A percentile compares a stretch with the other conserved stretches of the same genome.
Conservation (phyloP, 805 yeast species). For the Wickerhamomyces kurtzmanii region DNA sequence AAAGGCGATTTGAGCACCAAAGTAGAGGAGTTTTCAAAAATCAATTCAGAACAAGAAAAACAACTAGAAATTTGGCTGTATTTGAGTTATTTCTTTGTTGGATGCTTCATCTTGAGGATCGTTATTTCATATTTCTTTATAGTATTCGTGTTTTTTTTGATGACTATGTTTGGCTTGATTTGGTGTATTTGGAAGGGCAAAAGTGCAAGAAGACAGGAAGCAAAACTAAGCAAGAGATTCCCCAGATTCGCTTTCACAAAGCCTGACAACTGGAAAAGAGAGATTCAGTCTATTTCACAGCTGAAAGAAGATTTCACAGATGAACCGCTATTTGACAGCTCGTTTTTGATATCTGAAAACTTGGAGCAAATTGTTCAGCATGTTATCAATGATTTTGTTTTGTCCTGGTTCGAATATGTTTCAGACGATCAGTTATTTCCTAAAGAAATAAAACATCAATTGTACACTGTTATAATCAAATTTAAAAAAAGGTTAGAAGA, state of each 20-base stretch:
- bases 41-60: no score
- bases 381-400: constrained; percentile 43
- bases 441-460: constrained; percentile 28
- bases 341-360: constrained; percentile 33
- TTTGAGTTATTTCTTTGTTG: no score
- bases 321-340: constrained; percentile 4
- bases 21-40: no score
- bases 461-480: constrained; percentile 28
- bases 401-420: constrained; percentile 44
- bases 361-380: constrained; percentile 32
- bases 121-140: no score
- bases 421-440: constrained; percentile 27
- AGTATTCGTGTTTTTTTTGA: no score
- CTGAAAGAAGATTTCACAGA: constrained; percentile 8
- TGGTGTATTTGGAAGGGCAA: no score
- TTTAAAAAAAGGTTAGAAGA: constrained; percentile 30
- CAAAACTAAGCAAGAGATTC: constrained; percentile 3
- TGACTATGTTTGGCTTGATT: no score
- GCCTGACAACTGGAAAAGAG: constrained; percentile 19
- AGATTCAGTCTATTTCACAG: constrained; percentile 7
- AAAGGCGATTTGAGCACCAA: no score
- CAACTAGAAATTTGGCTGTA: no score
- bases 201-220: neutral
- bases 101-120: no score
- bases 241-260: constrained; percentile 18